Conservation (phyloP, 768 basidiomycete genomes). For the Suillus hirtellus region DNA sequence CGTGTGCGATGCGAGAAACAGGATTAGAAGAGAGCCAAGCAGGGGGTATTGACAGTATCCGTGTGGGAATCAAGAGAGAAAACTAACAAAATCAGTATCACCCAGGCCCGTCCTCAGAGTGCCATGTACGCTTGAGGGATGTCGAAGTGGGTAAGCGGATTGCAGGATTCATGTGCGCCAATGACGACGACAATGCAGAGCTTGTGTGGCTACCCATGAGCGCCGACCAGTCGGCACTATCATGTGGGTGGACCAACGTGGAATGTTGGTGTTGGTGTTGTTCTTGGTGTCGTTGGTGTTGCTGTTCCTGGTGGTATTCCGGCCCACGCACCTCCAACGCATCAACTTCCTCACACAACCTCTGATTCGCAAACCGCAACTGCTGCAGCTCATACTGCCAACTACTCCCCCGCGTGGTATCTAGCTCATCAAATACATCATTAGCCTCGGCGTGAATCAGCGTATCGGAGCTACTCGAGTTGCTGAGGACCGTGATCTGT, state of each 20-base stretch:
- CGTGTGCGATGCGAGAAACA: conserved; percentile 4
- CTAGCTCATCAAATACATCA: conserved; percentile 75
- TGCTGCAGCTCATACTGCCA: conserved; percentile 96
- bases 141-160: conserved; percentile 14
- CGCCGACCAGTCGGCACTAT: background rate
- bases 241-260: conserved; percentile 9
- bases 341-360: conserved; percentile 58
- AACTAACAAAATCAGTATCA: background rate
- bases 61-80: conserved; percentile 2
- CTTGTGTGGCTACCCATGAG: conserved; percentile 5
- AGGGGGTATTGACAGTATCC: conserved; percentile 1
- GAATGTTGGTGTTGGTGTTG: conserved; percentile 12
- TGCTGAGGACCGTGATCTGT: conserved; percentile 27
- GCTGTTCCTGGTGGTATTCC: background rate
- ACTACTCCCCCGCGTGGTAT: conserved; percentile 64
- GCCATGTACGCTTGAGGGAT: conserved; percentile 30
- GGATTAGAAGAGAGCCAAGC: background rate
- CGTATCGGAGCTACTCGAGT: conserved; percentile 6
- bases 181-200: conserved; percentile 30
- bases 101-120: conserved; percentile 21
- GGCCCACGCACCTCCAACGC: conserved; percentile 34
- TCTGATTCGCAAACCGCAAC: conserved; percentile 68
- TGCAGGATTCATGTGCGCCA: conserved; percentile 22
- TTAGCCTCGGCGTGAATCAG: conserved; percentile 20
- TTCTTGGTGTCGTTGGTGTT: conserved; percentile 1